phyloP scores from a whole-genome alignment of 805 yeast species.

The Jamesozyma spencerorum region DNA sequence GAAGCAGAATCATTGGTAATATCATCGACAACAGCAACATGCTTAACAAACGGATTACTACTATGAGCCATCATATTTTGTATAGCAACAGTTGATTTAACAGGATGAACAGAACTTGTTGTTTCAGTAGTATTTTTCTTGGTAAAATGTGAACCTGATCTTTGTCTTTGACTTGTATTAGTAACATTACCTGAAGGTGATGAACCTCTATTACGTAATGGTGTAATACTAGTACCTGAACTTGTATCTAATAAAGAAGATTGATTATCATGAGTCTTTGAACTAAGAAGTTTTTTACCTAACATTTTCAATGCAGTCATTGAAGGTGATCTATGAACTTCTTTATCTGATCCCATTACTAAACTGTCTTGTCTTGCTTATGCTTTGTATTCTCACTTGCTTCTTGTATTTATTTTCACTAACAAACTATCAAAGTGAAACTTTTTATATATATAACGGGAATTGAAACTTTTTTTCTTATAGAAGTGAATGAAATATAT shows the following conservation, averaged over 20 bases:
- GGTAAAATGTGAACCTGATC: conserved; percentile 19
- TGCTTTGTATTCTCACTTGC: too few species aligned
- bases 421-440: neutral
- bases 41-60: conserved; percentile 26
- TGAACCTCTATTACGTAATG: conserved; percentile 7
- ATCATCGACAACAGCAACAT: too few species aligned
- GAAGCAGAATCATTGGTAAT: too few species aligned
- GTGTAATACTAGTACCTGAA: conserved; percentile 6
- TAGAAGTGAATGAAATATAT: too few species aligned
- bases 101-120: conserved; percentile 3
- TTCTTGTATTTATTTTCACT: conserved; percentile 1
- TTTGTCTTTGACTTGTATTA: conserved; percentile 5
- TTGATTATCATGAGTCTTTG: conserved; percentile 4
- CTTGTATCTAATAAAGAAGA: neutral
- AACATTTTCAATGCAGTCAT: conserved; percentile 9
- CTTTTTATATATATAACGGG: too few species aligned
- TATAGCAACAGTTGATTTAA: conserved; percentile 21
- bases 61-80: conserved; percentile 24
- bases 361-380: neutral
- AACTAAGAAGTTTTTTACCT: conserved; percentile 9
- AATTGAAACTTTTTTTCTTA: too few species aligned
- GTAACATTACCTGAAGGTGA: conserved; percentile 1
- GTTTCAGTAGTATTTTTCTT: conserved; percentile 7
- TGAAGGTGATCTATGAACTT: conserved; percentile 6
- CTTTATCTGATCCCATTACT: conserved; percentile 2